Conservation (phyloP, 2,329 filamentous ascomycete genomes). For the Microsporum canis region DNA sequence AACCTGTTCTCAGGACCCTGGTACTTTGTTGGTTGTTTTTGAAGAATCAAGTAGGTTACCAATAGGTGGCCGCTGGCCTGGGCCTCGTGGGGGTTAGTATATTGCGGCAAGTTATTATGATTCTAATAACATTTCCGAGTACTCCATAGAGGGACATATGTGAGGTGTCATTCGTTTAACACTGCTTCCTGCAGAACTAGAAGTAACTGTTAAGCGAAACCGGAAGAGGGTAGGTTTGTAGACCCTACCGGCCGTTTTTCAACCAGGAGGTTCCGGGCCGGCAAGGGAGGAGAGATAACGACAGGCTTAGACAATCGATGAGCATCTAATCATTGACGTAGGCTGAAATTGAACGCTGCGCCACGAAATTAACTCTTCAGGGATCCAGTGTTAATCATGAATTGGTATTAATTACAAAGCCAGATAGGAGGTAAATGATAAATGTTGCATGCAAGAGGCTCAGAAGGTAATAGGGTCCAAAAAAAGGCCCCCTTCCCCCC, state of each 20-base stretch:
- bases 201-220: neutral
- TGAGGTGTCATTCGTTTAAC: neutral
- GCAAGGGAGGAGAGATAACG: neutral
- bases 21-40: neutral
- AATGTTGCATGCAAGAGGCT: conserved; percentile 4
- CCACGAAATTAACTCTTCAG: conserved; percentile 3
- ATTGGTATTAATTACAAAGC: conserved; percentile 2
- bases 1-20: neutral
- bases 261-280: neutral
- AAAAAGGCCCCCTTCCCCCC: neutral
- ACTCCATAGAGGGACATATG: neutral
- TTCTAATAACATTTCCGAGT: neutral
- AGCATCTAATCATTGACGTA: neutral
- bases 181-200: neutral
- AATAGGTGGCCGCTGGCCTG: neutral
- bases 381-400: neutral
- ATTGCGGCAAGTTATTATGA: neutral
- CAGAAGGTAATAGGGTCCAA: neutral
- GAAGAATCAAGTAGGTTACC: neutral
- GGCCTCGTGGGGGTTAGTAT: neutral
- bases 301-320: neutral
- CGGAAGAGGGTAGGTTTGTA: neutral
- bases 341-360: neutral
- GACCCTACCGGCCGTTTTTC: neutral
- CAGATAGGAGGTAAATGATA: conserved; percentile 1